Evolutionary conservation across 495 filamentous ascomycete species (phyloP), one percentile per base, ranked within the genome.

Genomic region (Aspergillus haitiensis): DNA sequence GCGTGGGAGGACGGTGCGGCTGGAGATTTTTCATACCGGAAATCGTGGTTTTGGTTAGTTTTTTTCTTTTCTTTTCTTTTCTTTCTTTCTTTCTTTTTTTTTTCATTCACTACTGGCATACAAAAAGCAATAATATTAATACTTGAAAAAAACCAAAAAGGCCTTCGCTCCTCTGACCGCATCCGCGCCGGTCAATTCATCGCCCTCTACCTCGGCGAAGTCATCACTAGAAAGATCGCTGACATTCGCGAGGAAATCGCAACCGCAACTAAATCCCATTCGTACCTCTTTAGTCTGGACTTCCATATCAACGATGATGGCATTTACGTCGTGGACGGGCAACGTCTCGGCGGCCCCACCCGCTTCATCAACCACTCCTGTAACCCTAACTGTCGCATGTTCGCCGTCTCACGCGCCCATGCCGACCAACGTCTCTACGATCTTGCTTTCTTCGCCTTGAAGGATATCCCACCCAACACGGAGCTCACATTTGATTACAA

Each of bases 401-500:
- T 93, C 63, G 86, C 91, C 0, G 89, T 94, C 0, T 90, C 91
- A 7, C 87, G 85, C 15, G 90, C 91, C 61, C 86, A 89, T 48
- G 81, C 83, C 4, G 90, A 96, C 59, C 79, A 84, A 32, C 78
- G 82, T 12, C 76, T 97, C 10, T 96, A 97, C 66, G 88, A 97
- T 58, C 74, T 98, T 3, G 93, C 91, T 0, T 86, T 97, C 61
- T 98, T 98, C 62, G 89, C 93, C 0, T 73, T 85, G 7, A 68
- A 80, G 8, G 84, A 89, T 36, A 91, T 98, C 32, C 74, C 78
- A 0, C 78, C 84, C 2, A 80, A 78, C 3, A 86, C 85, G 6
- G 93, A 98, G 67, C 64, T 98, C 10, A 95, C 90, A 0, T 97
- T 98, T 55, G 91, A 96, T 64, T 98, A 98, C 62, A 82, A 84